Conservation (phyloP, 2,329 filamentous ascomycete genomes). For the Colletotrichum echinochloae region DNA sequence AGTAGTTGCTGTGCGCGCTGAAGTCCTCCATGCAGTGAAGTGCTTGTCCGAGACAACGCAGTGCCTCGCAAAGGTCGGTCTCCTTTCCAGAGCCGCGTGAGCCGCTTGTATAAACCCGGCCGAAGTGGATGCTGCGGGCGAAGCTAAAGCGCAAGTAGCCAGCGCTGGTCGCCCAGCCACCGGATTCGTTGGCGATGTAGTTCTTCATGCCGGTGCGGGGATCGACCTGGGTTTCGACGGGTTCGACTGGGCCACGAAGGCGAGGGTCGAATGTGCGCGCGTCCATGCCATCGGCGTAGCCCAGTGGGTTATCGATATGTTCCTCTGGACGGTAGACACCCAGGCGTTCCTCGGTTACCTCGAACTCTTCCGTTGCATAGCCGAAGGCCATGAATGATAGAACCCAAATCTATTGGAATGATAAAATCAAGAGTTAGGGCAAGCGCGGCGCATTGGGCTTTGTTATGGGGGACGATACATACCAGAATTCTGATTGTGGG, state of each 20-base stretch:
- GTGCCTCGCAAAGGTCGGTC: conserved; percentile 82
- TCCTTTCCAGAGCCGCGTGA: conserved; percentile 73
- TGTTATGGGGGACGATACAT: conserved; percentile 37
- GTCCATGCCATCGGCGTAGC: conserved; percentile 88
- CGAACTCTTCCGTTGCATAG: conserved; percentile 88
- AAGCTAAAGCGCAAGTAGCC: conserved; percentile 86
- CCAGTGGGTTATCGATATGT: conserved; percentile 82
- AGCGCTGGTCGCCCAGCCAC: conserved; percentile 89
- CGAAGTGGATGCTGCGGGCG: conserved; percentile 80
- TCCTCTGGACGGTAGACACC: conserved; percentile 85
- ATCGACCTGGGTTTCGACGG: conserved; percentile 79
- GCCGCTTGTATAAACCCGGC: conserved; percentile 78
- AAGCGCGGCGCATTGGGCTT: background rate
- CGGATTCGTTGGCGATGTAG: conserved; percentile 93
- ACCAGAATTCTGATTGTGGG: conserved; percentile 82
- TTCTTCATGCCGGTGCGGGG: conserved; percentile 95
- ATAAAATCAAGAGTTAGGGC: conserved; percentile 25
- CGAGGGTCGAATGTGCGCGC: conserved; percentile 85
- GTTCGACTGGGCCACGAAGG: conserved; percentile 81
- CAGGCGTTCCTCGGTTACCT: conserved; percentile 83
- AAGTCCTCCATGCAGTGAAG: conserved; percentile 84
- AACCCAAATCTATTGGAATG: conserved; percentile 71
- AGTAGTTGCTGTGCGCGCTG: conserved; percentile 86
- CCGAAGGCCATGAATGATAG: conserved; percentile 85
- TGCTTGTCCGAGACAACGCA: conserved; percentile 80